These are phyloP conservation scores for Tritrichomonas musculus DNA, from an alignment of 208 protist species.

Conservation along the genomic window DNA sequence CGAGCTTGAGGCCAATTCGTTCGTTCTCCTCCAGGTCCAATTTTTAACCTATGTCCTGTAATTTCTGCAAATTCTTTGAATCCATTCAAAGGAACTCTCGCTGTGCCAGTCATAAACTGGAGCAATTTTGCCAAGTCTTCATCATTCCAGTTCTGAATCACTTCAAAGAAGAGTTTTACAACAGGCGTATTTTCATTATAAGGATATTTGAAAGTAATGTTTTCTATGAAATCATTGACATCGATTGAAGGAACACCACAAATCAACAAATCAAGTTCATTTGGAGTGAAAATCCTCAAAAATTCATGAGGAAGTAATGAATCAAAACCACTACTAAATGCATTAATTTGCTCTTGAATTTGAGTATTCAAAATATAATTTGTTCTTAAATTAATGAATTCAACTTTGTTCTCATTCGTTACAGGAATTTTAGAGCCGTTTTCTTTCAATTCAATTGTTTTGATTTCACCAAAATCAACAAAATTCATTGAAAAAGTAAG, in stretches of 20 bases:
- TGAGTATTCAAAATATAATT: constrained; percentile 75
- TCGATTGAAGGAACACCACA: constrained; percentile 89
- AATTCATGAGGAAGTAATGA: constrained; percentile 76
- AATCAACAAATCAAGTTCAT: constrained; percentile 94
- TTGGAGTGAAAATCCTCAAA: constrained; percentile 80
- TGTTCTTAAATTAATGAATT: constrained; percentile 86
- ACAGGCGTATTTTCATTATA: constrained; percentile 52
- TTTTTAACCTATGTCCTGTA: constrained; percentile 42
- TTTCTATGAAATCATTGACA: constrained; percentile 74
- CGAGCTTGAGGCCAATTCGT: constrained; percentile 79
- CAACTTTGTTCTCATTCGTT: constrained; percentile 85
- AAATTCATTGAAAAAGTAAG: constrained; percentile 79
- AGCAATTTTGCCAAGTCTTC: constrained; percentile 78
- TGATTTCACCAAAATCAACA: constrained; percentile 75
- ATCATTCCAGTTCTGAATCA: constrained; percentile 64
- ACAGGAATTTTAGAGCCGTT: constrained; percentile 76
- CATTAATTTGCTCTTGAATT: constrained; percentile 81
- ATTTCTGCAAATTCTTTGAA: constrained; percentile 67
- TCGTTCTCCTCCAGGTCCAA: constrained; percentile 39
- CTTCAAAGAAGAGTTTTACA: constrained; percentile 93
- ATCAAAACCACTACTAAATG: constrained; percentile 86
- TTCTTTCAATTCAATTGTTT: constrained; percentile 77
- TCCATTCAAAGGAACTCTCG: constrained; percentile 88
- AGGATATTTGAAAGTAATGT: constrained; percentile 80
- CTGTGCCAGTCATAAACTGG: constrained; percentile 94